Percentiles rank a stretch among this genome's conserved stretches.
phyloP scores from a whole-genome alignment of 2,329 filamentous ascomycete genomes.

The Colletotrichum truncatum region DNA sequence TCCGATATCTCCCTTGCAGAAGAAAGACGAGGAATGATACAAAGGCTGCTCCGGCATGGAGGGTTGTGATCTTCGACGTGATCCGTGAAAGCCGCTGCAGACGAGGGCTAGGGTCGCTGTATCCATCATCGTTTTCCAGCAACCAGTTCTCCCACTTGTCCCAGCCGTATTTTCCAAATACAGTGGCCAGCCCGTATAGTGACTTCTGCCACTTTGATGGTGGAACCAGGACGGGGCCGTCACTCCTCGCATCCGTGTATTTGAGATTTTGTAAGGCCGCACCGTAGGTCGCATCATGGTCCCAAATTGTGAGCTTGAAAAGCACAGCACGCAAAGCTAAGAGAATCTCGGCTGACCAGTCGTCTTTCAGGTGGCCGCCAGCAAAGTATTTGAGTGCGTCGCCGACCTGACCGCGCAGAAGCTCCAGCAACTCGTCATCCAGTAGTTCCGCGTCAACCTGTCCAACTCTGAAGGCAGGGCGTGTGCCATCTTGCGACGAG shows the following conservation, averaged over 20 bases:
- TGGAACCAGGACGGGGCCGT: conserved; percentile 68
- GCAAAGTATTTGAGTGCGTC: conserved; percentile 90
- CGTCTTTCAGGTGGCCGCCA: conserved; percentile 78
- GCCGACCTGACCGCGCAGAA: conserved; percentile 85
- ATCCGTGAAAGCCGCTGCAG: conserved; percentile 70
- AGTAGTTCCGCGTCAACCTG: conserved; percentile 96
- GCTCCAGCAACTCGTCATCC: conserved; percentile 89
- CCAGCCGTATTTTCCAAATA: conserved; percentile 91
- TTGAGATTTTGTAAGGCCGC: conserved; percentile 90
- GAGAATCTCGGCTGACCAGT: conserved; percentile 88
- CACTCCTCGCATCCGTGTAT: conserved; percentile 83
- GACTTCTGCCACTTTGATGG: conserved; percentile 87
- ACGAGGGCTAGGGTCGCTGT: conserved; percentile 62
- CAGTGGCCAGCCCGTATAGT: conserved; percentile 84
- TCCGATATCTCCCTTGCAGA: conserved; percentile 89
- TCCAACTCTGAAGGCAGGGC: conserved; percentile 89
- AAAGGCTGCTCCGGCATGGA: conserved; percentile 84
- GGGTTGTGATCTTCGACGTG: conserved; percentile 74
- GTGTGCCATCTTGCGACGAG: conserved; percentile 78
- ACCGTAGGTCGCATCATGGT: conserved; percentile 94
- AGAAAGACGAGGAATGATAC: conserved; percentile 91
- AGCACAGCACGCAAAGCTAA: conserved; percentile 79
- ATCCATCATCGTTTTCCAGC: conserved; percentile 78
- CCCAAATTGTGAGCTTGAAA: conserved; percentile 97
- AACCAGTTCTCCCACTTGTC: conserved; percentile 91